Conservation (phyloP, 2,329 filamentous ascomycete species). For the Elsinoe arachidis region DNA sequence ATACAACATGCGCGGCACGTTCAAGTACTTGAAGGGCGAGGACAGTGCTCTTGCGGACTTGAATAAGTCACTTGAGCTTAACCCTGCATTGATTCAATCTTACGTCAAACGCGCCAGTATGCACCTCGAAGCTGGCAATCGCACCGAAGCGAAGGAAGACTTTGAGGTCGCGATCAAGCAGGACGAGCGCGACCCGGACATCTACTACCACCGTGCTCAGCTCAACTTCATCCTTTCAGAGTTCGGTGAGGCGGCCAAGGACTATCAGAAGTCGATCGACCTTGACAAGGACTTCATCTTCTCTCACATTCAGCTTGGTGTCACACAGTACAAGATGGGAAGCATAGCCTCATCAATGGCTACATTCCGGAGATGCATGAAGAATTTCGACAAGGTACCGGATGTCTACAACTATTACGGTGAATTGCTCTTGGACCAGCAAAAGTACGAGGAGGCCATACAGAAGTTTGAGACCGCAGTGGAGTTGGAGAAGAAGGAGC, state of each 20-base stretch:
- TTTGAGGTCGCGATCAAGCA: slow-evolving; percentile 79
- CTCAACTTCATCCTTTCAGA: slow-evolving; percentile 96
- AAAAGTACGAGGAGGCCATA: slow-evolving; percentile 89
- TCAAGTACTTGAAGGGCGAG: slow-evolving; percentile 85
- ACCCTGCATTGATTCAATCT: slow-evolving; percentile 83
- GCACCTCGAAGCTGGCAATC: slow-evolving; percentile 84
- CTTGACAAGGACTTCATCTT: slow-evolving; percentile 95
- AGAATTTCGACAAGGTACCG: slow-evolving; percentile 94
- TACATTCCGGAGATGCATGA: slow-evolving; percentile 92
- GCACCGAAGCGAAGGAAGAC: slow-evolving; percentile 77
- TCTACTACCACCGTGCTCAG: slow-evolving; percentile 98
- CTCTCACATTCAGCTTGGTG: slow-evolving; percentile 97
- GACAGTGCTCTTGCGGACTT: slow-evolving; percentile 74
- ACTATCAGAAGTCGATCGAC: slow-evolving; percentile 99
- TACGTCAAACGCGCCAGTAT: slow-evolving; percentile 99
- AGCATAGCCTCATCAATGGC: slow-evolving; percentile 97
- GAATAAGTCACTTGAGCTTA: slow-evolving; percentile 84
- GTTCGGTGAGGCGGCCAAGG: slow-evolving; percentile 86
- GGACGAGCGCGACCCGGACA: slow-evolving; percentile 84
- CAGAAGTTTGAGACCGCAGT: slow-evolving; percentile 98
- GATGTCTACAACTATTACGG: slow-evolving; percentile 99
- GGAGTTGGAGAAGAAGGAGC: slow-evolving; percentile 92
- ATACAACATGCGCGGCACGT: slow-evolving; percentile 94
- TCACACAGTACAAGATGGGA: slow-evolving; percentile 99
- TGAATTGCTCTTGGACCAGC: slow-evolving; percentile 90